A percentile compares a stretch with the other conserved stretches of the same genome.
Evolutionary conservation across 148 eudicot species (phyloP).

Genomic region (Amaranthus cruentus): DNA sequence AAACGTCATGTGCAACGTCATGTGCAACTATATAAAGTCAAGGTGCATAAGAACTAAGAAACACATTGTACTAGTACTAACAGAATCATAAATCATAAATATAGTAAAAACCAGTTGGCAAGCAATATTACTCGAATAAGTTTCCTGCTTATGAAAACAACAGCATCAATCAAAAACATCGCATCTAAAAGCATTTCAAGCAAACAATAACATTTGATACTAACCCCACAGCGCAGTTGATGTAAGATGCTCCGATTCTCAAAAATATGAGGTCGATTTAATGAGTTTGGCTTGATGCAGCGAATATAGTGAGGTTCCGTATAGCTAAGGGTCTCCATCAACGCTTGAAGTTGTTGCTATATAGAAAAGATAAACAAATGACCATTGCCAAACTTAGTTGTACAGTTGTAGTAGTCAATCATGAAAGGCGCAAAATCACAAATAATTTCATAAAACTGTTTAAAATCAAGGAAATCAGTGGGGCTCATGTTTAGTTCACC

Average conservation of each 20-base stretch:
- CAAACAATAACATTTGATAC: constrained; percentile 24
- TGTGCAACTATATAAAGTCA: neutral
- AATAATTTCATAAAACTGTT: neutral
- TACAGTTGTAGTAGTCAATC: constrained; percentile 1
- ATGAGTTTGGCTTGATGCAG: constrained; percentile 94
- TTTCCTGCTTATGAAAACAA: neutral
- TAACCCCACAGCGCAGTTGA: constrained; percentile 98
- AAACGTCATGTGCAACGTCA: no score
- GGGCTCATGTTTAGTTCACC: no score
- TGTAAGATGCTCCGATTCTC: constrained; percentile 84
- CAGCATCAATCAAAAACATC: neutral
- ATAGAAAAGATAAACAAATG: constrained; percentile 12
- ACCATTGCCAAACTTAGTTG: neutral
- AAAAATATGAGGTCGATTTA: constrained; percentile 73
- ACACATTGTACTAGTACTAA: neutral
- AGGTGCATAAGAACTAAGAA: neutral
- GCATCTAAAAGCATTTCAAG: neutral
- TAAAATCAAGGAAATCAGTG: no score
- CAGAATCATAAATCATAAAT: neutral
- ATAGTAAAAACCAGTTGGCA: neutral
- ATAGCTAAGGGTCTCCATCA: constrained; percentile 89
- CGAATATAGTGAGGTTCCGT: constrained; percentile 97
- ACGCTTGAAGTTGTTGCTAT: constrained; percentile 99
- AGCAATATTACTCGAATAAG: neutral
- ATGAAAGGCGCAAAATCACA: neutral